Conservation (phyloP, 192 early-diverging fungal species). For the Coemansia sp. region DNA sequence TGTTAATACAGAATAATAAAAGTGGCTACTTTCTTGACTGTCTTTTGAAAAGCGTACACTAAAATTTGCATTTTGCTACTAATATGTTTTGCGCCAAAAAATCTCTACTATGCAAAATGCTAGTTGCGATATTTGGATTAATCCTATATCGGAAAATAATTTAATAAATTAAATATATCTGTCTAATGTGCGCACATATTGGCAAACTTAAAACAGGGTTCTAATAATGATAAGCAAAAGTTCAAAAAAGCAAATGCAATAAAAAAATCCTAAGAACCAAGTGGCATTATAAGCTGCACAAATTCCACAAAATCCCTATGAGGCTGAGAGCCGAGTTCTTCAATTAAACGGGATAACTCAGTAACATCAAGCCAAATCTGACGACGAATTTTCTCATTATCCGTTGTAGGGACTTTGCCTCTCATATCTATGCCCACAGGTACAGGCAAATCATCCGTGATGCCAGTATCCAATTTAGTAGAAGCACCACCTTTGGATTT, state of each 20-base stretch:
- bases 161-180: not conserved
- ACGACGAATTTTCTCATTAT: constrained; percentile 51
- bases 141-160: not conserved
- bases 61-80: not conserved
- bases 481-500: not conserved
- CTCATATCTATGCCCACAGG: constrained; percentile 35
- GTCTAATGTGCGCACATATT: not conserved
- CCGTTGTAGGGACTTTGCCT: constrained; percentile 17
- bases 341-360: constrained; percentile 18
- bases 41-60: not conserved
- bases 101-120: not conserved
- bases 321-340: constrained; percentile 10
- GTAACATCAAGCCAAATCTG: constrained; percentile 47
- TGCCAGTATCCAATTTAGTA: not conserved
- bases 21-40: not conserved
- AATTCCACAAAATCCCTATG: constrained; percentile 22
- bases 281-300: constrained; percentile 21
- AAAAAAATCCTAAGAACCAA: constrained; percentile 10
- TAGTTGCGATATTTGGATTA: not conserved
- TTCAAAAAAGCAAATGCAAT: not conserved
- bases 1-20: not conserved
- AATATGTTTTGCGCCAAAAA: not conserved
- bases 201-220: not conserved
- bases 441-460: constrained; percentile 18
- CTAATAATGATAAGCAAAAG: not conserved